A percentile compares a stretch with the other conserved stretches of the same genome.
phyloP scores from a whole-genome alignment of 2,329 filamentous ascomycete genomes.

The Lasiodiplodia citricola region DNA sequence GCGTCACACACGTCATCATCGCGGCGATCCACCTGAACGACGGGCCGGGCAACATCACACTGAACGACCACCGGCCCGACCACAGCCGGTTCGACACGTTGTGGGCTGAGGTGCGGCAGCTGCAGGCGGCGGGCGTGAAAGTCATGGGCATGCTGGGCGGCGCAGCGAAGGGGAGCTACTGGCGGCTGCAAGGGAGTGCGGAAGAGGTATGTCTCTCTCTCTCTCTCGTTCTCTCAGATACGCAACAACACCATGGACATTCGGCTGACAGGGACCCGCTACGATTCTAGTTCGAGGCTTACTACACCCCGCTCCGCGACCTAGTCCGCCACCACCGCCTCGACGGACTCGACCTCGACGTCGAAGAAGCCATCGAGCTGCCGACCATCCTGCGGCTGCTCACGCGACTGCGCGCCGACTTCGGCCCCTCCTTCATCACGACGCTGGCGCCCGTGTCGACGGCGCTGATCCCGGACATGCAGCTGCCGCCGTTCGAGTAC shows the following conservation, averaged over 20 bases:
- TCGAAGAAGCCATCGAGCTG: constrained; percentile 75
- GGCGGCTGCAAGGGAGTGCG: constrained; percentile 48
- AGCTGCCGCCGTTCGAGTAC: constrained; percentile 33
- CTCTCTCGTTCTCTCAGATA: too few species aligned
- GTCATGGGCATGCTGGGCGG: constrained; percentile 89
- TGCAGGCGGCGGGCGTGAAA: constrained; percentile 77
- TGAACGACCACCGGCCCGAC: constrained; percentile 80
- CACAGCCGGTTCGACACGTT: constrained; percentile 71
- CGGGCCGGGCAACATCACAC: constrained; percentile 68
- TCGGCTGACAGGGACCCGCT: background rate
- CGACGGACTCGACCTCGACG: constrained; percentile 47
- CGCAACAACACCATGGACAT: background rate
- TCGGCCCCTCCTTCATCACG: constrained; percentile 73
- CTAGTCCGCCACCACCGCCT: constrained; percentile 63
- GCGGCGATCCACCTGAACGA: constrained; percentile 84
- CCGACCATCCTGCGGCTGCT: constrained; percentile 62
- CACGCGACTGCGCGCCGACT: constrained; percentile 61
- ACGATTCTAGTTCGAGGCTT: constrained; percentile 66
- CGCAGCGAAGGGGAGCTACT: constrained; percentile 76
- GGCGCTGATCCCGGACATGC: constrained; percentile 62
- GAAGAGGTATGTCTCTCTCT: constrained; percentile 35
- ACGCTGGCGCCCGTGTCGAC: constrained; percentile 83
- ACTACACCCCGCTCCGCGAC: constrained; percentile 71
- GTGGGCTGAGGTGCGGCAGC: constrained; percentile 76
- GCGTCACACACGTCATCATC: constrained; percentile 81